Base-by-base conservation (phyloP, 257 asterid genomes). In the Ballota nigra region DNA sequence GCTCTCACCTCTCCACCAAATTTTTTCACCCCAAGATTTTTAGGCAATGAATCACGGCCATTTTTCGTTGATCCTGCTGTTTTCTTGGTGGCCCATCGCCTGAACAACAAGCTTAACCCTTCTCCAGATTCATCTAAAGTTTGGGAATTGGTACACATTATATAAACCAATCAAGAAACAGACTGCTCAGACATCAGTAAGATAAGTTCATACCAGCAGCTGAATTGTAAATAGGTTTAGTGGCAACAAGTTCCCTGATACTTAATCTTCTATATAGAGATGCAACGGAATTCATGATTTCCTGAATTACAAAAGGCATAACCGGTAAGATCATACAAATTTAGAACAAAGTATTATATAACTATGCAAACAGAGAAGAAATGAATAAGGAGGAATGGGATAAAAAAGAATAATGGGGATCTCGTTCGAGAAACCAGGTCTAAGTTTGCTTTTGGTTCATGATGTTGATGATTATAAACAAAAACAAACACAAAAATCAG, bases 61-160 rank as follows among this genome's bases (percentile, higher is more conserved):
- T 93, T 89, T 87, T 91, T 93, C 12, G 98, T 86, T 66, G 97
- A 91, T 67, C 98, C 97, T 40, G 94, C 94, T 36, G 96, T 85
- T 80, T 91, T 93, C 53, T 93, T 93, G 66, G 94, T 84, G 31
- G 98, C 98, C 98, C 96, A 93, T 26, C 98, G 87, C 82, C 86
- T 83, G 82, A 91, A 82, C 23, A 88, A 78, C 80, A 93, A 76
- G 83, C 92, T 84, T 61, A 93, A 72, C 56, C 98, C 97, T 57
- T 80, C 96, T 66, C 92, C 85, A 71, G 96, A 87, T 67, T 74
- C 92, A 74, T 86, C 96, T 89, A 66, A 6, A 73, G 6, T 33
- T 62, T 60, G 6, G 67, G 43, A 60, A 53, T 3, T 47, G 4
- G 28, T 33, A 36, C 20, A 31, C 7, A 64, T 38, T 55, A 28